Conservation (phyloP, 2,329 filamentous ascomycete genomes). For the Fusarium compactum region DNA sequence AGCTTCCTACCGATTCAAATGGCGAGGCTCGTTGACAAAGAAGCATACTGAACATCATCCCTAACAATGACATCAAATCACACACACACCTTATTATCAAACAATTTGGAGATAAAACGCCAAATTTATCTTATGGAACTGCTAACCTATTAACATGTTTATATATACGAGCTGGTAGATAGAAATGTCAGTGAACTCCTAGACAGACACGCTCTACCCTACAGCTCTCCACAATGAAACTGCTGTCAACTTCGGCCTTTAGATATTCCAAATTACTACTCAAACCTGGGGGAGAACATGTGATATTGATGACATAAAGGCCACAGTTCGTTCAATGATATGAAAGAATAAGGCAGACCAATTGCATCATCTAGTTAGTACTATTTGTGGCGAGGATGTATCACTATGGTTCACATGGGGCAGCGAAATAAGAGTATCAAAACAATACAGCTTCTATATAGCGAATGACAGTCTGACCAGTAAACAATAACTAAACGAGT, state of each 20-base stretch:
- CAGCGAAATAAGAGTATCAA: neutral
- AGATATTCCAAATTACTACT: neutral
- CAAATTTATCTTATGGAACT: neutral
- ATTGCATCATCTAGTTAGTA: neutral
- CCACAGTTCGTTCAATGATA: neutral
- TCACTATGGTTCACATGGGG: neutral
- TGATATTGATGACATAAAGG: neutral
- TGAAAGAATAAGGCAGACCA: neutral
- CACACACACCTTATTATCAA: neutral
- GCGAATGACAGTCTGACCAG: slow-evolving; percentile 32
- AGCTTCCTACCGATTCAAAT: neutral
- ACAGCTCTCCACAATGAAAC: neutral
- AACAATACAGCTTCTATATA: slow-evolving; percentile 37
- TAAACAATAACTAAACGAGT: slow-evolving; percentile 30
- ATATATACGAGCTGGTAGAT: neutral
- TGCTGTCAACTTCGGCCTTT: neutral
- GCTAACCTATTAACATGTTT: neutral
- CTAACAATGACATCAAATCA: neutral
- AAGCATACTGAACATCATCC: neutral
- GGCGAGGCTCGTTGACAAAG: neutral
- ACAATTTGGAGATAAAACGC: neutral
- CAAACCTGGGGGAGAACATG: neutral
- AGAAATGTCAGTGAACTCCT: neutral
- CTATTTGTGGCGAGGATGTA: neutral
- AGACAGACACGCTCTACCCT: neutral